Base-by-base conservation (phyloP, 192 early-diverging fungal genomes). In the Entomortierella chlamydospora region DNA sequence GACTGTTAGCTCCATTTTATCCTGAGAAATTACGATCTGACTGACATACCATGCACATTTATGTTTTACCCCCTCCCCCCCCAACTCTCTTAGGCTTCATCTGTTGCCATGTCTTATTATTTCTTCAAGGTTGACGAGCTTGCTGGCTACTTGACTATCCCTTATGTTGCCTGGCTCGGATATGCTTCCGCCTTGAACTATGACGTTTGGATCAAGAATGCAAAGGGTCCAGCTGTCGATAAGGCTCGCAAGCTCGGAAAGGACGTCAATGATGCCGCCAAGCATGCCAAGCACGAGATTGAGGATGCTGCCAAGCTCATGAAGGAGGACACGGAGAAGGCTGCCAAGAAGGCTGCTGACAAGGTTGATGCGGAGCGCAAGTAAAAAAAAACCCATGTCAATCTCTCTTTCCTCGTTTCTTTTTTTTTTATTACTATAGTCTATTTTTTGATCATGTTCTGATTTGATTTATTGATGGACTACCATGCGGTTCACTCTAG, bases 191-290 rank as follows among this genome's bases (percentile, higher is more conserved):
- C 76, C 7, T 49, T 79, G 50, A 79, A 70, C 68, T 79, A 79
- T 39, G 76, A 79, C 45, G 52, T 70, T 52, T 79, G 76, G 76
- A 59, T 79, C 63, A 79, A 79, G 61, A 79, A 79, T 37, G 76
- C 47, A 9, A 30, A 70, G 7, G 63, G 76, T 52, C 55, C 61
- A 10, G 68, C 76, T 33, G 56, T 37, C 13, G 76, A 79, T 68
- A 49, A 63, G 30, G 76, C 76, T 22, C 76, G 76, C 50, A 79
- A 66, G 43, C 39, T 79, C 22, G 68, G 76, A 29, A 79, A 54
- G 68, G 76, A 79, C 20, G 68, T 79, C 63, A 70, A 70, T 18
- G 76, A 79, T 13, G 76, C 68, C 0, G 76, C 68, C 43, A 70
- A 79, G 52, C 76, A 79, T 41, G 76, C 76, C 63, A 79, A 70